Percentiles rank a stretch among this genome's conserved stretches.
Evolutionary conservation across 106 monocot genomes (phyloP).

Genomic region (Dioscorea dumetorum): DNA sequence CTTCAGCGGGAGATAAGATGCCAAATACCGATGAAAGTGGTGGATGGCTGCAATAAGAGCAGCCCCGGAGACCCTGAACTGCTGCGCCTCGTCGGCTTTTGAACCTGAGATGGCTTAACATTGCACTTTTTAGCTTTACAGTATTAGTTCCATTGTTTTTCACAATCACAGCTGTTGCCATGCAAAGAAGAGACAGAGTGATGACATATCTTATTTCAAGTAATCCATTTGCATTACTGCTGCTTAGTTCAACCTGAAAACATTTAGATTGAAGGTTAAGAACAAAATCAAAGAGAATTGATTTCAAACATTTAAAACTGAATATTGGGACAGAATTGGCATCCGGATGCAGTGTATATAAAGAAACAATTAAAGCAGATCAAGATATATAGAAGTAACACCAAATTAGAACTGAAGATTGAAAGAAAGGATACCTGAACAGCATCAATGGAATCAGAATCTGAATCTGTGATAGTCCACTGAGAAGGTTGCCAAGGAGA

Average conservation of each 20-base stretch:
- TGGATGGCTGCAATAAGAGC: constrained; percentile 60
- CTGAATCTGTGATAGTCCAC: constrained; percentile 69
- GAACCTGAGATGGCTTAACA: constrained; percentile 69
- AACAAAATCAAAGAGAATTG: not conserved
- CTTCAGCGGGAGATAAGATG: constrained; percentile 66
- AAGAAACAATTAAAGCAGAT: not conserved
- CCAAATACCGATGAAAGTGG: constrained; percentile 50
- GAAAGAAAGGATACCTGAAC: constrained; percentile 53
- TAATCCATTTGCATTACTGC: constrained; percentile 61
- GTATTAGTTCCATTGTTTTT: constrained; percentile 57
- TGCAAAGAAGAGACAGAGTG: constrained; percentile 69
- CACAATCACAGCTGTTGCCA: constrained; percentile 77
- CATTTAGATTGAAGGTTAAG: not conserved
- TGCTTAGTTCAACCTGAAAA: constrained; percentile 70
- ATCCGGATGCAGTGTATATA: not conserved
- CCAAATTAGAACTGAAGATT: not conserved
- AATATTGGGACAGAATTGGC: too few species aligned
- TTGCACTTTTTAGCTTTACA: constrained; percentile 51
- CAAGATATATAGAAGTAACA: not conserved
- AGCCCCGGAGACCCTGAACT: constrained; percentile 69
- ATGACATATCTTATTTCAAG: constrained; percentile 74
- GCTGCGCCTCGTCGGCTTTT: constrained; percentile 43
- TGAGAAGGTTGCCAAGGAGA: constrained; percentile 36
- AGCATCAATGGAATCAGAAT: constrained; percentile 86
- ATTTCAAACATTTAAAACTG: too few species aligned